phyloP scores from a whole-genome alignment of 306 rosid species.

The Vachellia pachyceras region DNA sequence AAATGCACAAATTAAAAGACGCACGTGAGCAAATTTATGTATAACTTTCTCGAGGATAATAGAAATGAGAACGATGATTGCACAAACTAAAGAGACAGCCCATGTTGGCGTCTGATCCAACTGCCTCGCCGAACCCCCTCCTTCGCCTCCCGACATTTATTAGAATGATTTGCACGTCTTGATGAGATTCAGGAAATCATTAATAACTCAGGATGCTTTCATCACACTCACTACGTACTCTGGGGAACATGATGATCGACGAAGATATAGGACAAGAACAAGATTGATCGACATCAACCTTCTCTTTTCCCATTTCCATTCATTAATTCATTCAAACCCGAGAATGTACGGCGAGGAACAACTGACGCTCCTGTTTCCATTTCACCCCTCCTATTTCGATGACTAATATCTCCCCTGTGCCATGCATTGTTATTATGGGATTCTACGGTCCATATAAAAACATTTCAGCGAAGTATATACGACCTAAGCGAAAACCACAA shows the following conservation, averaged over 20 bases:
- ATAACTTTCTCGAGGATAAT: slow-evolving; percentile 68
- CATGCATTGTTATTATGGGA: not conserved
- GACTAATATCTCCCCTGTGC: slow-evolving; percentile 23
- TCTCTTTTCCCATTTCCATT: not conserved
- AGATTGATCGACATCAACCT: not conserved
- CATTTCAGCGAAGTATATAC: no score
- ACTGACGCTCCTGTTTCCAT: slow-evolving; percentile 37
- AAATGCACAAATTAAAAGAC: not conserved
- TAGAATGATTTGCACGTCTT: not conserved
- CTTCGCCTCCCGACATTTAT: slow-evolving; percentile 60
- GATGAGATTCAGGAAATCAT: slow-evolving; percentile 11
- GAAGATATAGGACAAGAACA: not conserved
- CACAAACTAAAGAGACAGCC: slow-evolving; percentile 91
- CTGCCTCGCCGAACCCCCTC: slow-evolving; percentile 47
- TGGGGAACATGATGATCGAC: not conserved
- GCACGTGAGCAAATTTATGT: slow-evolving; percentile 67
- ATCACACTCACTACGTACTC: not conserved
- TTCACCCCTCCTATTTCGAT: not conserved
- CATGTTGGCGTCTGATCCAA: slow-evolving; percentile 91
- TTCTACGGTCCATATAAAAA: not conserved
- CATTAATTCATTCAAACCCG: slow-evolving; percentile 1
- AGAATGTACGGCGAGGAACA: slow-evolving; percentile 56
- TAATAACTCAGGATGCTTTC: not conserved
- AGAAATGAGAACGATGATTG: slow-evolving; percentile 71
- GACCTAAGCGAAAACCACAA: no score